Evolutionary conservation across 495 filamentous ascomycete genomes (phyloP).

Genomic region (Trichoderma orchidacearum): DNA sequence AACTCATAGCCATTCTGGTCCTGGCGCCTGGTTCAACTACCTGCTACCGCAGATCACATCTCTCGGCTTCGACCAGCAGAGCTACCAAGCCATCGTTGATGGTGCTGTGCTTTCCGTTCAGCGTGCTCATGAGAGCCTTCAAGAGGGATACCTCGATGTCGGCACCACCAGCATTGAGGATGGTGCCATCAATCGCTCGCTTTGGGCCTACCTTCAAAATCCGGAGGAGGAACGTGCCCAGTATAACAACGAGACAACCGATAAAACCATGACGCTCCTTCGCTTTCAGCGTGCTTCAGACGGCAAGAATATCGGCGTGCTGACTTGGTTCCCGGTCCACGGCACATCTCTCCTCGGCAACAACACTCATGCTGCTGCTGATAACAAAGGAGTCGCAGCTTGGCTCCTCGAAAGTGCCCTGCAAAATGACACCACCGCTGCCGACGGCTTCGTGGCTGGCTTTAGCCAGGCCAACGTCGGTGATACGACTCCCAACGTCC

Average conservation of each 20-base stretch:
- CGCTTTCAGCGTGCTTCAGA: conserved; percentile 52
- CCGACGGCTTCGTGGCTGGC: conserved; percentile 63
- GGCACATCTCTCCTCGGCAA: conserved; percentile 86
- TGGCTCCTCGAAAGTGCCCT: conserved; percentile 70
- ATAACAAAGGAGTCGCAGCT: conserved; percentile 91
- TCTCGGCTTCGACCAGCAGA: conserved; percentile 71
- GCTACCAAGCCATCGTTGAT: conserved; percentile 82
- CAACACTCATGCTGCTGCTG: conserved; percentile 83
- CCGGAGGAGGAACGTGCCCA: conserved; percentile 61
- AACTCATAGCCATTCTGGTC: conserved; percentile 85
- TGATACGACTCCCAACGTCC: conserved; percentile 78
- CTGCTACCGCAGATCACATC: conserved; percentile 87
- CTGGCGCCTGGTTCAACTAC: conserved; percentile 94
- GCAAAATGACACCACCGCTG: conserved; percentile 24
- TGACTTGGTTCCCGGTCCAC: conserved; percentile 90
- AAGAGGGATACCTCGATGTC: conserved; percentile 37
- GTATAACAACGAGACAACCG: conserved; percentile 52
- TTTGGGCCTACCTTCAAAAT: conserved; percentile 81
- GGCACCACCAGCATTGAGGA: conserved; percentile 37
- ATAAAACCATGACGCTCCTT: conserved; percentile 77
- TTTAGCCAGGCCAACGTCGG: conserved; percentile 93
- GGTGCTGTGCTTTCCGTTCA: conserved; percentile 73
- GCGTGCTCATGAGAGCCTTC: conserved; percentile 65
- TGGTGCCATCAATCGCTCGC: conserved; percentile 78
- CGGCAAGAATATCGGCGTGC: conserved; percentile 55